These are phyloP conservation scores for Fraxinus pennsylvanica DNA, from an alignment of 257 asterid species.

Conservation along the genomic window DNA sequence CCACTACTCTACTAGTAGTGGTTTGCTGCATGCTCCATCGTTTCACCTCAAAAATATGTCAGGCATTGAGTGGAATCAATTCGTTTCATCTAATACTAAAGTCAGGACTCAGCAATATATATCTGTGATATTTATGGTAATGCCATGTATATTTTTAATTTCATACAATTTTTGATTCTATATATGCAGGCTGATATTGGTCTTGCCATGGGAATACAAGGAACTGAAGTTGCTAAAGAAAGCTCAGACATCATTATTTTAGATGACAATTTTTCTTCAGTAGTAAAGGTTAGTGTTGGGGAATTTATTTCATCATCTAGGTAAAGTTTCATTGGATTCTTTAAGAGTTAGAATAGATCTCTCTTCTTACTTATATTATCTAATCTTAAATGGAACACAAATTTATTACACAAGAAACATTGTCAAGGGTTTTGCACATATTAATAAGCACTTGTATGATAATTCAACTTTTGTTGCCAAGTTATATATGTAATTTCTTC, in stretches of 20 bases:
- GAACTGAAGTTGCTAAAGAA: conserved; percentile 98
- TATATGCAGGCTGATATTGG: conserved; percentile 88
- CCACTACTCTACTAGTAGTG: background rate
- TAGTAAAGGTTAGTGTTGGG: conserved; percentile 63
- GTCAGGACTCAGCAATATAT: background rate
- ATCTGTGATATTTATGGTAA: background rate
- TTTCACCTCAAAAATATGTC: background rate
- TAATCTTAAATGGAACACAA: background rate
- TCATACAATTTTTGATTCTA: conserved; percentile 10
- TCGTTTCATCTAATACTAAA: background rate
- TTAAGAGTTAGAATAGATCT: background rate
- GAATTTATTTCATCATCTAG: conserved; percentile 12
- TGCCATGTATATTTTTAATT: conserved; percentile 9
- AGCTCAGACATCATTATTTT: conserved; percentile 95
- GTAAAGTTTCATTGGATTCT: background rate
- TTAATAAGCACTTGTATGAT: background rate
- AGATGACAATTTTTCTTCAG: conserved; percentile 93
- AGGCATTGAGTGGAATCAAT: background rate
- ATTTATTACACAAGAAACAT: background rate
- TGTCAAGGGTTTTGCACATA: background rate
- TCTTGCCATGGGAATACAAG: conserved; percentile 94
- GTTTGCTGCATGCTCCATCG: background rate
- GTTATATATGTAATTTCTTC: background rate
- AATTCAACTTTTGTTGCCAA: background rate
- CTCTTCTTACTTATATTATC: background rate